Evolutionary conservation across 768 basidiomycete genomes (phyloP).

Genomic region (Russula olivacea): DNA sequence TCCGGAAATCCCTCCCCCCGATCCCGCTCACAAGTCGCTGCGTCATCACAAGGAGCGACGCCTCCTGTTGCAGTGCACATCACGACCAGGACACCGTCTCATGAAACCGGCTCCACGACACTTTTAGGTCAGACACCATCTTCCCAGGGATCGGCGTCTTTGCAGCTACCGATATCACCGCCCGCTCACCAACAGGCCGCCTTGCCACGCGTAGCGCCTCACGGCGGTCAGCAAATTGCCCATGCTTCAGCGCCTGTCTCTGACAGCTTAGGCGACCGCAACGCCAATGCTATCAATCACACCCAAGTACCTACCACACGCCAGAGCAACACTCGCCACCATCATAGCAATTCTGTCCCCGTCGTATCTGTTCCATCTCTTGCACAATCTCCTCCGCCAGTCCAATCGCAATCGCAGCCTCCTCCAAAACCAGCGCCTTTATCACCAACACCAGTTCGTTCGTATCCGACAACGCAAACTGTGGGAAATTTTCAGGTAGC

Average conservation of each 20-base stretch:
- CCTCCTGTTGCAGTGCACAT: conserved; percentile 12
- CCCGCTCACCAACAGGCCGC: conserved; percentile 13
- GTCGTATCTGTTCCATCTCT: conserved; percentile 11
- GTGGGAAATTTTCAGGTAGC: conserved; percentile 5
- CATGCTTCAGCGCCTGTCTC: background rate
- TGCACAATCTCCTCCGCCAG: conserved; percentile 1
- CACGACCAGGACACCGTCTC: conserved; percentile 22
- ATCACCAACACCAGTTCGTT: conserved; percentile 21
- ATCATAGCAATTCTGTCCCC: conserved; percentile 18
- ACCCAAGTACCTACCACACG: background rate
- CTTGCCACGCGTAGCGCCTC: background rate
- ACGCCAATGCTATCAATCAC: background rate
- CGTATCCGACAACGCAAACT: conserved; percentile 15
- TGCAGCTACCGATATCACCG: conserved; percentile 17
- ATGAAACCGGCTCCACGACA: conserved; percentile 26
- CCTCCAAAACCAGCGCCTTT: conserved; percentile 5
- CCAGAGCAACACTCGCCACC: conserved; percentile 21
- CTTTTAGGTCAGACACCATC: conserved; percentile 24
- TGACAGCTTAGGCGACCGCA: conserved; percentile 4
- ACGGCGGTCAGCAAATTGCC: conserved; percentile 5
- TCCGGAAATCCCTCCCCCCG: conserved; percentile 23
- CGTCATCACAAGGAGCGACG: conserved; percentile 12
- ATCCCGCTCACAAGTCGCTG: conserved; percentile 17
- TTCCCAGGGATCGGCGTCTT: conserved; percentile 20
- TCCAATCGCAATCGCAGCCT: conserved; percentile 22